A percentile compares a stretch with the other conserved stretches of the same genome.
Evolutionary conservation across 2,329 filamentous ascomycete species (phyloP).

Genomic region (Monosporascus ibericus): DNA sequence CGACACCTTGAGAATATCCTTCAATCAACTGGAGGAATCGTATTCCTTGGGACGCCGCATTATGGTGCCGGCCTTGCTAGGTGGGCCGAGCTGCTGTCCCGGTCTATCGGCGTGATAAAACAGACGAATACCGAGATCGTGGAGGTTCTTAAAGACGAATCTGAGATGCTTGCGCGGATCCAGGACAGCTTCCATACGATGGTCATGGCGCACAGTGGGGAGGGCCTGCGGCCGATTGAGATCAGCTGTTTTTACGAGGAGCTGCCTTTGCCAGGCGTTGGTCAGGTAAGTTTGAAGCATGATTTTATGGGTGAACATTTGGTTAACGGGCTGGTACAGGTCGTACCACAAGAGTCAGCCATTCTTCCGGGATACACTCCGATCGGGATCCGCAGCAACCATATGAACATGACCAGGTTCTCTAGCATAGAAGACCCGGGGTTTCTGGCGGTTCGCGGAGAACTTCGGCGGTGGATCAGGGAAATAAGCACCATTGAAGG

Average conservation of each 20-base stretch:
- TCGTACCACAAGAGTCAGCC: no score
- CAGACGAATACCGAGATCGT: constrained; percentile 16
- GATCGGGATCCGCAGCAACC: no score
- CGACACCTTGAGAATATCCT: constrained; percentile 17
- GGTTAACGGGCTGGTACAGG: no score
- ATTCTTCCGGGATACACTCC: no score
- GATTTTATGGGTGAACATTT: no score
- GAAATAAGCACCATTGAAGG: no score
- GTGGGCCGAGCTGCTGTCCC: constrained; percentile 23
- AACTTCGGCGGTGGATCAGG: no score
- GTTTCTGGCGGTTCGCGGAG: no score
- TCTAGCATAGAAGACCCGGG: no score
- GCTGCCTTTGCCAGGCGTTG: constrained; percentile 18
- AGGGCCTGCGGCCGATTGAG: constrained; percentile 14
- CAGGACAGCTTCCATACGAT: constrained; percentile 25
- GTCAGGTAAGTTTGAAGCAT: not conserved
- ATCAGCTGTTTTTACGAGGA: constrained; percentile 24
- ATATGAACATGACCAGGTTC: no score
- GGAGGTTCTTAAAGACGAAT: constrained; percentile 17
- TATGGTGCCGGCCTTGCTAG: constrained; percentile 22
- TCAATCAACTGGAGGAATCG: constrained; percentile 21
- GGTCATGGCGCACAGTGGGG: constrained; percentile 12
- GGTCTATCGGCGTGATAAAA: constrained; percentile 20
- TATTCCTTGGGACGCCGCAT: constrained; percentile 32
- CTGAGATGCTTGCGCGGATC: constrained; percentile 22